Evolutionary conservation across 2,329 filamentous ascomycete genomes (phyloP), one percentile per base, ranked within the genome.

Genomic region (Xylariales sp.): DNA sequence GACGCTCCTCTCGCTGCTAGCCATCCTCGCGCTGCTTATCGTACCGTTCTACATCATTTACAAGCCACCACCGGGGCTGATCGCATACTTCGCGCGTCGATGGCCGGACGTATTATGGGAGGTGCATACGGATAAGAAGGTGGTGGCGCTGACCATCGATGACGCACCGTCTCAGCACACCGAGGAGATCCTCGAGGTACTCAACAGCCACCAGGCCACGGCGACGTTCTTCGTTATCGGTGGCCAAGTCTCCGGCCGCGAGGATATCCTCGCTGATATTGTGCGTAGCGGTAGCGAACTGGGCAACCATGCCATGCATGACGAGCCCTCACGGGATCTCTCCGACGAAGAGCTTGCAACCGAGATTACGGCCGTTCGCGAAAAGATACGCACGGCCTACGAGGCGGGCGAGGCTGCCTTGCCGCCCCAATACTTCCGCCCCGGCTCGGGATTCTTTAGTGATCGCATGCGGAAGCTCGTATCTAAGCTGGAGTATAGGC

Each of bases 221-320:
- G 94, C 94, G 0, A 97, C 94, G 0, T 96, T 97, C 78, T 97
- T 97, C 79, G 85, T 97, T 39, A 97, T 97, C 73, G 94, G 94
- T 8, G 86, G 86, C 2, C 93, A 97, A 81, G 89, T 93, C 9
- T 72, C 82, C 0, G 87, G 85, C 1, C 79, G 82, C 34, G 85
- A 90, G 75, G 80, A 82, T 5, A 79, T 85, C 3, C 82, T 93
- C 39, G 80, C 84, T 50, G 82, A 86, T 46, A 81, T 92, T 1
- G 82, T 92, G n/a, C 81, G 82, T 45, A 82, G 80, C 56, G 90
- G 89, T 28, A 87, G 91, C 78, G 91, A 94, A 82, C 83, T 97
- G 3, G 94, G 87, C 30, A 97, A 97, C 80, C 94, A 97, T 80
- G 94, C 92, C 9, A 94, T 96, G 93, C 87, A 89, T 78, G 94